Percentiles rank a stretch among this genome's conserved stretches.
Evolutionary conservation across 352 stramenopile species (phyloP).

Genomic region (Elongisporangium prolatum): DNA sequence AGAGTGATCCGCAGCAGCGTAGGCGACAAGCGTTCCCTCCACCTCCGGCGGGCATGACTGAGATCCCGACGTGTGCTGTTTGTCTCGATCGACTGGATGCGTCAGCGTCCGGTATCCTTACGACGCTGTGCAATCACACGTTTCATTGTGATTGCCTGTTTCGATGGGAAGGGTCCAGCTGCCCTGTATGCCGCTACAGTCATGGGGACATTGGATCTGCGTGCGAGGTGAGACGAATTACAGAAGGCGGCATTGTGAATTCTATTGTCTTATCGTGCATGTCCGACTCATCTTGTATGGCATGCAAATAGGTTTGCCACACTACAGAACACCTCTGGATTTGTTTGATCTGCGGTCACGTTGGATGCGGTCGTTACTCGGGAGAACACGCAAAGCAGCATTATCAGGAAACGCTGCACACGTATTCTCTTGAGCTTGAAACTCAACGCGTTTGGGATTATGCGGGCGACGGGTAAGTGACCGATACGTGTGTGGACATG

Average conservation of each 20-base stretch:
- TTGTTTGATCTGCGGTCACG: slow-evolving; percentile 94
- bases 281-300: neutral
- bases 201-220: slow-evolving; percentile 91
- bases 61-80: slow-evolving; percentile 89
- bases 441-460: slow-evolving; percentile 97
- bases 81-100: slow-evolving; percentile 89
- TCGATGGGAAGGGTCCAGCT: slow-evolving; percentile 93
- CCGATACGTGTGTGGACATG: slow-evolving; percentile 28
- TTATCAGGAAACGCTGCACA: slow-evolving; percentile 92
- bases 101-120: slow-evolving; percentile 89
- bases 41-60: slow-evolving; percentile 73
- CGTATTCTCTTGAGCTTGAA: slow-evolving; percentile 94
- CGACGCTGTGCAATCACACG: slow-evolving; percentile 97
- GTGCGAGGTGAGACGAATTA: slow-evolving; percentile 67
- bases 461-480: slow-evolving; percentile 82
- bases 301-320: slow-evolving; percentile 66
- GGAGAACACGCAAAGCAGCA: slow-evolving; percentile 93
- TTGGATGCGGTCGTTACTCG: slow-evolving; percentile 96
- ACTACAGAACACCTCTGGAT: slow-evolving; percentile 95
- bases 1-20: slow-evolving; percentile 4
- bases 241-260: slow-evolving; percentile 16
- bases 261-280: too few species aligned
- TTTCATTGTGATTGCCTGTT: slow-evolving; percentile 97
- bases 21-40: slow-evolving; percentile 46
- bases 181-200: slow-evolving; percentile 96